A percentile compares a stretch with the other conserved stretches of the same genome.
Conservation (phyloP, 257 asterid genomes). For the Avicennia marina region DNA sequence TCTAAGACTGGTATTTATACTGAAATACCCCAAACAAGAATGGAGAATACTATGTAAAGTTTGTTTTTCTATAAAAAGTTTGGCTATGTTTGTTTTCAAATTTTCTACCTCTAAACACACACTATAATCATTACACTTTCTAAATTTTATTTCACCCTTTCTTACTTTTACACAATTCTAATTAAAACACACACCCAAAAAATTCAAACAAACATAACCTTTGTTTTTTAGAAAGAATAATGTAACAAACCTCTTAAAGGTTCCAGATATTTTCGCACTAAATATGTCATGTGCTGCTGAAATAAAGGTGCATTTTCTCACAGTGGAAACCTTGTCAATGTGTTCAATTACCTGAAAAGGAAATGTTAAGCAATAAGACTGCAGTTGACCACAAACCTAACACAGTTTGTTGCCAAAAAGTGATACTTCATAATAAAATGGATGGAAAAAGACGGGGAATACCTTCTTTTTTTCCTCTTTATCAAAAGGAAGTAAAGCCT, state of each 20-base stretch:
- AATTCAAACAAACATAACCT: too few species aligned
- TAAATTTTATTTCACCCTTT: too few species aligned
- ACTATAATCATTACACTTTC: too few species aligned
- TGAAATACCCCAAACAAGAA: slow-evolving; percentile 13
- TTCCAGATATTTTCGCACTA: slow-evolving; percentile 87
- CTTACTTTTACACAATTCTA: too few species aligned
- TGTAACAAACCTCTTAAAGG: slow-evolving; percentile 67
- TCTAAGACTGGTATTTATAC: slow-evolving; percentile 9
- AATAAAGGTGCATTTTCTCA: slow-evolving; percentile 82
- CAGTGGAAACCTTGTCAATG: slow-evolving; percentile 73
- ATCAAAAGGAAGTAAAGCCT: slow-evolving; percentile 79
- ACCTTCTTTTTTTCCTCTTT: slow-evolving; percentile 91
- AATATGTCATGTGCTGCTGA: slow-evolving; percentile 88
- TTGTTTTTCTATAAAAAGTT: not conserved
- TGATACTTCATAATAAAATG: slow-evolving; percentile 7
- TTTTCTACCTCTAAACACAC: too few species aligned
- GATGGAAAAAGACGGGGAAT: slow-evolving; percentile 16
- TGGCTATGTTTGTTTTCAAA: too few species aligned
- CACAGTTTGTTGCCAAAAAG: slow-evolving; percentile 8
- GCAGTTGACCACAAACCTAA: slow-evolving; percentile 9
- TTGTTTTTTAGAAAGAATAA: slow-evolving; percentile 6
- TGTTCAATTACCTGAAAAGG: slow-evolving; percentile 74
- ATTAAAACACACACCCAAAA: too few species aligned
- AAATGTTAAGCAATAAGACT: slow-evolving; percentile 20
- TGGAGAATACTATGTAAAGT: not conserved